A percentile compares a stretch with the other conserved stretches of the same genome.
Conservation (phyloP, 78 protist species). For the Creolimax fragrantissima region DNA sequence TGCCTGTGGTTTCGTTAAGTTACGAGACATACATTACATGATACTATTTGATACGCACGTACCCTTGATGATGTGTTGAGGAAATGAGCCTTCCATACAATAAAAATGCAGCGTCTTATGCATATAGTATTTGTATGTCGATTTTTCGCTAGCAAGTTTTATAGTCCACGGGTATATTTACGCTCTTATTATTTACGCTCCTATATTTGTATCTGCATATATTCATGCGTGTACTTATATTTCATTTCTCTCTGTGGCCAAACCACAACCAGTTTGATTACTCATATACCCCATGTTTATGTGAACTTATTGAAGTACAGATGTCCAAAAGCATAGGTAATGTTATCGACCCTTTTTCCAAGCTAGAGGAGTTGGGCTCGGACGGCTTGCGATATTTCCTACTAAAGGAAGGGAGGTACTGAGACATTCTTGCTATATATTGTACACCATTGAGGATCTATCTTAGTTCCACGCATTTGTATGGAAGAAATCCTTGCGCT, state of each 20-base stretch:
- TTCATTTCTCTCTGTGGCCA: not conserved
- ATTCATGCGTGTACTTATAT: no score
- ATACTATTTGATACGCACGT: no score
- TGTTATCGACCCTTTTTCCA: not conserved
- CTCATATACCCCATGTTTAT: not conserved
- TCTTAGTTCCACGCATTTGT: not conserved
- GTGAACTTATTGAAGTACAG: not conserved
- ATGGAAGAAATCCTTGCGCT: not conserved
- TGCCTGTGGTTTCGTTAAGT: no score
- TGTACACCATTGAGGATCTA: not conserved
- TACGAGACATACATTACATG: no score
- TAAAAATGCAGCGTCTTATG: no score
- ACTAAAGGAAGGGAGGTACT: not conserved
- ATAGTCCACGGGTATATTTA: no score
- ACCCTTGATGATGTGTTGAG: no score
- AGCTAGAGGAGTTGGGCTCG: not conserved
- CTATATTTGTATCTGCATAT: not conserved
- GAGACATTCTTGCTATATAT: not conserved
- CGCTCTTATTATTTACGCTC: not conserved
- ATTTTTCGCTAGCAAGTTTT: not conserved
- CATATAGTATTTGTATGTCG: not conserved
- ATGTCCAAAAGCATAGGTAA: not conserved
- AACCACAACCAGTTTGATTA: not conserved
- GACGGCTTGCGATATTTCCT: conserved; percentile 4
- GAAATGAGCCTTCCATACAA: no score